Evolutionary conservation across 768 basidiomycete species (phyloP).

Genomic region (Collybia mongolica): DNA sequence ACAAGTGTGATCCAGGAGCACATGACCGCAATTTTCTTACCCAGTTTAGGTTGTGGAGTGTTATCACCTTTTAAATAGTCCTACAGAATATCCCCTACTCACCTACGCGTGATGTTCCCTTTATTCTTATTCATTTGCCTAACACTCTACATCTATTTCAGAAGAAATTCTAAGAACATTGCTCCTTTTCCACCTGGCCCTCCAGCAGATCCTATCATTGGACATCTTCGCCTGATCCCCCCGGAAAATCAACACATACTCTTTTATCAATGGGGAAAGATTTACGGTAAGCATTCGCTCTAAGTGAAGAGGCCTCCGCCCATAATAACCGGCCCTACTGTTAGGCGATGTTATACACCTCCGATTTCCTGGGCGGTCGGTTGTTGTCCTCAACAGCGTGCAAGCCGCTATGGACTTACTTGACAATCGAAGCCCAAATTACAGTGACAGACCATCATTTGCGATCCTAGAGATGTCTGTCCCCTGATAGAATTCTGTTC

Average conservation of each 20-base stretch:
- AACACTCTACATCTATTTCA: neutral
- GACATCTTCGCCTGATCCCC: slow-evolving; percentile 20
- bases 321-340: too few relatives aligned
- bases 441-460: slow-evolving; percentile 18
- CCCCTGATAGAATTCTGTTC: too few relatives aligned
- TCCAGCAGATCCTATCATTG: slow-evolving; percentile 19
- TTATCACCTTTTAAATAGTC: too few relatives aligned
- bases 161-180: neutral
- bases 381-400: slow-evolving; percentile 2
- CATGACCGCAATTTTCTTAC: too few relatives aligned
- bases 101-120: neutral
- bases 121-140: neutral
- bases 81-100: too few relatives aligned
- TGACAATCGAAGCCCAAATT: slow-evolving; percentile 26
- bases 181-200: slow-evolving; percentile 19
- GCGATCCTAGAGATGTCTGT: slow-evolving; percentile 16
- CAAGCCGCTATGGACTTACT: slow-evolving; percentile 17
- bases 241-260: slow-evolving; percentile 7
- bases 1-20: too few relatives aligned
- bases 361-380: neutral
- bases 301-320: neutral
- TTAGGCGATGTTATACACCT: slow-evolving; percentile 6
- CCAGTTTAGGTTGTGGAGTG: too few relatives aligned
- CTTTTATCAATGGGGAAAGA: slow-evolving; percentile 17
- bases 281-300: slow-evolving; percentile 11